A percentile compares a stretch with the other conserved stretches of the same genome.
Evolutionary conservation across 2,329 filamentous ascomycete species (phyloP).

Genomic region (Clonostachys solani): DNA sequence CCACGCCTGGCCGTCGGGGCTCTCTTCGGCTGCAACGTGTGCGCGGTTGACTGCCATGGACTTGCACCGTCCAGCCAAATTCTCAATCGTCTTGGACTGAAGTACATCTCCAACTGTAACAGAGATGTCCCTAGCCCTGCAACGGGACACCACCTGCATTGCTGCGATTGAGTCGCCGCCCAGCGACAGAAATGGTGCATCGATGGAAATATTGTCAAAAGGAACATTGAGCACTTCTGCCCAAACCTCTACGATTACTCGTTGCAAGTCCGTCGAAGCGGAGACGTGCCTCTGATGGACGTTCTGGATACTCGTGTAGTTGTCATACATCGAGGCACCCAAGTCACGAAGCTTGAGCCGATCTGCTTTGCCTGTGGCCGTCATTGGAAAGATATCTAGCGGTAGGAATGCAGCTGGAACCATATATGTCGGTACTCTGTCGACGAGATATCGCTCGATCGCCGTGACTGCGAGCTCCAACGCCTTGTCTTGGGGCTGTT

Average conservation of each 20-base stretch:
- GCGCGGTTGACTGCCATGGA: not conserved
- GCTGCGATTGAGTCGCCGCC: conserved; percentile 40
- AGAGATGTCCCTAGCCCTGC: conserved; percentile 18
- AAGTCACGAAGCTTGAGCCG: conserved; percentile 32
- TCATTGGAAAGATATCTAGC: conserved; percentile 14
- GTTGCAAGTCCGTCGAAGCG: not conserved
- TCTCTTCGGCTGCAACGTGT: conserved; percentile 1
- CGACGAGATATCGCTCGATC: conserved; percentile 19
- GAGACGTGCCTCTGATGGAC: conserved; percentile 1
- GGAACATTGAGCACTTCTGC: conserved; percentile 3
- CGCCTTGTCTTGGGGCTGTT: conserved; percentile 9
- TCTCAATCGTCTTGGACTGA: conserved; percentile 16
- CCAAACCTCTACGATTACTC: conserved; percentile 13
- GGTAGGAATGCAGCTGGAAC: conserved; percentile 21
- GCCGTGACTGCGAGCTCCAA: conserved; percentile 2
- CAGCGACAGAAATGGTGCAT: conserved; percentile 28
- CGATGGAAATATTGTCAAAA: conserved; percentile 5
- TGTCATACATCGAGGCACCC: conserved; percentile 33
- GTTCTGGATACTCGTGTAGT: conserved; percentile 26
- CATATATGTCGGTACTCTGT: conserved; percentile 29
- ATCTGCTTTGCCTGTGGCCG: conserved; percentile 20
- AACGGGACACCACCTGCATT: conserved; percentile 33
- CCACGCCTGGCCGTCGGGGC: conserved; percentile 21
- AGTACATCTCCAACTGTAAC: conserved; percentile 25
- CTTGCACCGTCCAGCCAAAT: conserved; percentile 9